These are phyloP conservation scores for Ceratobasidium sp. DNA, from an alignment of 1,284 basidiomycete genomes.

Conservation along the genomic window DNA sequence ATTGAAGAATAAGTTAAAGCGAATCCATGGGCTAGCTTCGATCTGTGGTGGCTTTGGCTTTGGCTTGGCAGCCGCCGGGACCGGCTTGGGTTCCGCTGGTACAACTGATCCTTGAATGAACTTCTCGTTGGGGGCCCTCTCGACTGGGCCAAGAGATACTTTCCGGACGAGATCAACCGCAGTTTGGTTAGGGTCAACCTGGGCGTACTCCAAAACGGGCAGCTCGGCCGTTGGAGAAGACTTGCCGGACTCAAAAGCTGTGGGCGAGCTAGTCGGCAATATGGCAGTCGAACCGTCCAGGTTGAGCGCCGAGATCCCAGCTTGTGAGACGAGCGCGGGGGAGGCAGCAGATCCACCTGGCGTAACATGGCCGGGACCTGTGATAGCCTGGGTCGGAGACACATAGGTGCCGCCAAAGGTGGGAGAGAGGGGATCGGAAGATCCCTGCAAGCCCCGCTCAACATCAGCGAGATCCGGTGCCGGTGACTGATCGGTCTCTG, in stretches of 20 bases:
- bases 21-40: slow-evolving; percentile 67
- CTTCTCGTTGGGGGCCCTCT: slow-evolving; percentile 35
- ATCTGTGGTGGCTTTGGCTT: slow-evolving; percentile 55
- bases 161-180: neutral
- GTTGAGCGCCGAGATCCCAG: slow-evolving; percentile 35
- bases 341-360: neutral
- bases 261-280: slow-evolving; percentile 10
- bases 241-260: slow-evolving; percentile 30
- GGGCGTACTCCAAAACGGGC: slow-evolving; percentile 10
- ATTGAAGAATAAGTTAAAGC: slow-evolving; percentile 74
- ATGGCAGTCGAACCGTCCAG: slow-evolving; percentile 9
- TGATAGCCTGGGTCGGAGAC: slow-evolving; percentile 9
- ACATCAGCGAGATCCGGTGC: slow-evolving; percentile 16
- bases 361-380: neutral
- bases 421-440: slow-evolving; percentile 40
- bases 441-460: slow-evolving; percentile 34
- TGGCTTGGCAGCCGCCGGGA: slow-evolving; percentile 8
- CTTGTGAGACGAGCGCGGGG: slow-evolving; percentile 22
- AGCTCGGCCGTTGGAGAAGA: slow-evolving; percentile 26
- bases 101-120: slow-evolving; percentile 29
- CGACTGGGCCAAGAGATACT: slow-evolving; percentile 26
- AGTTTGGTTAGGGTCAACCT: neutral
- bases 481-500: slow-evolving; percentile 20
- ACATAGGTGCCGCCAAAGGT: slow-evolving; percentile 23
- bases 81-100: slow-evolving; percentile 12